Base-by-base conservation (phyloP, 352 stramenopile genomes). In the Phytophthora brassicae region DNA sequence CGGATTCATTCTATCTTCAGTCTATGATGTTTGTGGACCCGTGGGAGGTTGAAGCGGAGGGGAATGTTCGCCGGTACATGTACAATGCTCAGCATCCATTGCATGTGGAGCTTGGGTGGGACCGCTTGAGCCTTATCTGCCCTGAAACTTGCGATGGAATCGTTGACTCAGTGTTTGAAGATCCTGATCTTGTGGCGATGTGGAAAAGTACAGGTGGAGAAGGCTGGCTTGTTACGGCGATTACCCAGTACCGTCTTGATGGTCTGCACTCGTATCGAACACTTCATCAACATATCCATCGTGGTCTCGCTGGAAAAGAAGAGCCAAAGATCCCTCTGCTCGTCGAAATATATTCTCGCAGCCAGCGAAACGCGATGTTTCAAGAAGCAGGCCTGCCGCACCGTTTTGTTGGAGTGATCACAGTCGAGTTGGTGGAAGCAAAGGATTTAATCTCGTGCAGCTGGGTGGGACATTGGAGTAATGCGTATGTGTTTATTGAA, bases 11-110 rank as follows among this genome's bases (percentile, higher is more conserved):
- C 16, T 66, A 60, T 29, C 50, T 76, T 42, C 74, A 92, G 47
- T 78, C 82, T 14, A 88, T 94, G 64, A 89, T 90, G 78, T 92
- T 94, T 66, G 85, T 94, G 17, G 70, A 89, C 46, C 79, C 81
- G 16, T 94, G 85, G 85, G 83, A 94, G 70, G 75, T 90, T 45
- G 85, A 94, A 35, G 85, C 85, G 1, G 72, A 85, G 33, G 54
- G 52, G 52, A 94, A 86, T 60, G 68, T 82, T 12, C 67, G 70
- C 8, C 66, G 59, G 2, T 92, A 90, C 48, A 88, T 94, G 74
- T 77, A 92, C 51, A 69, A 70, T 41, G 57, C 56, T 36, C 46
- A 72, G 14, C 47, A 64, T 17, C 70, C 81, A 19, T 50, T 79
- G 0, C 79, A 88, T 42, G 66, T 94, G 5, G 85, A 94, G 55